Evolutionary conservation across 2,329 filamentous ascomycete species (phyloP).

Genomic region (Eurotiales sp.): DNA sequence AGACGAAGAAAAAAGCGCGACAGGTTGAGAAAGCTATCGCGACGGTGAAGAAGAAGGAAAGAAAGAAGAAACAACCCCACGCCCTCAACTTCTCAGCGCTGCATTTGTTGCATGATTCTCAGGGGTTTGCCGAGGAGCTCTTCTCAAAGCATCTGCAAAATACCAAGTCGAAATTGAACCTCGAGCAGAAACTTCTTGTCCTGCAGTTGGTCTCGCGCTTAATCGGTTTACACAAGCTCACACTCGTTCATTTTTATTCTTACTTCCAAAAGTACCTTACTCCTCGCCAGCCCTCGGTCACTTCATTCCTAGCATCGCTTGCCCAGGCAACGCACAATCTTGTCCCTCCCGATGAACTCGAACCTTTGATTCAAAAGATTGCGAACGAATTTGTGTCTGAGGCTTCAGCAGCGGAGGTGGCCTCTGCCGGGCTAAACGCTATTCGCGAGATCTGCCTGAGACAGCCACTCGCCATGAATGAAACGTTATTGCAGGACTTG

Average conservation of each 20-base stretch:
- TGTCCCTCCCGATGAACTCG: conserved; percentile 86
- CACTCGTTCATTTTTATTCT: conserved; percentile 85
- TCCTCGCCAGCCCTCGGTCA: conserved; percentile 82
- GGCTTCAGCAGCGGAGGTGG: conserved; percentile 84
- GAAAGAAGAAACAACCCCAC: conserved; percentile 83
- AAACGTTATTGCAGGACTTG: conserved; percentile 91
- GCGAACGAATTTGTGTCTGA: conserved; percentile 98
- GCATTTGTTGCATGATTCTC: conserved; percentile 88
- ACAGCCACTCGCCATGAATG: conserved; percentile 93
- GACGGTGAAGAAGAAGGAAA: conserved; percentile 77
- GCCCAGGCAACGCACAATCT: conserved; percentile 88
- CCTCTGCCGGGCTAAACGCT: conserved; percentile 85
- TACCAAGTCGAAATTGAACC: conserved; percentile 74
- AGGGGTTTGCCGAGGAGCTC: conserved; percentile 84
- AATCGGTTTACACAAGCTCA: conserved; percentile 88
- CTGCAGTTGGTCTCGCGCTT: conserved; percentile 86
- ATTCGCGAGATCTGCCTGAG: conserved; percentile 91
- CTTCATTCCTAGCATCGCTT: conserved; percentile 85
- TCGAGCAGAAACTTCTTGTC: conserved; percentile 87
- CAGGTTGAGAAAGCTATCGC: conserved; percentile 74
- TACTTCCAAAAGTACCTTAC: conserved; percentile 94
- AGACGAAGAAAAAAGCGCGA: conserved; percentile 81
- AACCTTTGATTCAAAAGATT: conserved; percentile 90
- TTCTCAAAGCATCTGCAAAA: conserved; percentile 91
- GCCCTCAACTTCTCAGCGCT: conserved; percentile 94